phyloP scores from a whole-genome alignment of 2,329 filamentous ascomycete species.

The Alternaria angustiovoidea region DNA sequence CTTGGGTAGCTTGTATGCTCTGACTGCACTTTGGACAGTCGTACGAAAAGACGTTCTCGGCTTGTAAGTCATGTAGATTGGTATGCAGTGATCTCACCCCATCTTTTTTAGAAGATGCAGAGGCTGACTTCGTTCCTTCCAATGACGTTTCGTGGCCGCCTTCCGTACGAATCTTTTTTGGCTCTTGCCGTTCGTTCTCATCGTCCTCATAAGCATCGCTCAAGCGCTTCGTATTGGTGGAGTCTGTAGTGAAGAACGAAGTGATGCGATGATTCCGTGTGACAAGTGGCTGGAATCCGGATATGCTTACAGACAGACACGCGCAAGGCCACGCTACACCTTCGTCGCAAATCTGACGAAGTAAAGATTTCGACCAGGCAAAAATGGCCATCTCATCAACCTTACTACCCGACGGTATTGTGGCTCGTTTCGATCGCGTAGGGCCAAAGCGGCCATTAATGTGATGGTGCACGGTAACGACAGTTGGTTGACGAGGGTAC shows the following conservation, averaged over 20 bases:
- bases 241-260: neutral
- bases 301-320: slow-evolving; percentile 80
- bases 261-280: neutral
- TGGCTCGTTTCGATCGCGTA: neutral
- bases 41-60: neutral
- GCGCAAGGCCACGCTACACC: neutral
- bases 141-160: neutral
- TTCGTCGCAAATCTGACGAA: neutral
- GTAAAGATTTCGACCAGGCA: neutral
- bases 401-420: neutral
- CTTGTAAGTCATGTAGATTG: neutral
- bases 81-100: neutral
- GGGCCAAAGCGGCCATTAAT: too few relatives aligned
- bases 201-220: neutral
- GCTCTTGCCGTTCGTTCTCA: neutral
- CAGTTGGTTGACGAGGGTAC: slow-evolving; percentile 84
- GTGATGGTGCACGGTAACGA: too few relatives aligned
- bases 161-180: neutral
- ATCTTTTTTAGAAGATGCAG: neutral
- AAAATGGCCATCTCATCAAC: neutral
- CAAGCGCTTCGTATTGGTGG: neutral
- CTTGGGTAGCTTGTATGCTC: neutral
- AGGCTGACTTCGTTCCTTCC: neutral
- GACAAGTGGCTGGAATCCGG: neutral
- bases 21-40: neutral